phyloP scores from a whole-genome alignment of 768 basidiomycete species.

The Boletus huronensis region DNA sequence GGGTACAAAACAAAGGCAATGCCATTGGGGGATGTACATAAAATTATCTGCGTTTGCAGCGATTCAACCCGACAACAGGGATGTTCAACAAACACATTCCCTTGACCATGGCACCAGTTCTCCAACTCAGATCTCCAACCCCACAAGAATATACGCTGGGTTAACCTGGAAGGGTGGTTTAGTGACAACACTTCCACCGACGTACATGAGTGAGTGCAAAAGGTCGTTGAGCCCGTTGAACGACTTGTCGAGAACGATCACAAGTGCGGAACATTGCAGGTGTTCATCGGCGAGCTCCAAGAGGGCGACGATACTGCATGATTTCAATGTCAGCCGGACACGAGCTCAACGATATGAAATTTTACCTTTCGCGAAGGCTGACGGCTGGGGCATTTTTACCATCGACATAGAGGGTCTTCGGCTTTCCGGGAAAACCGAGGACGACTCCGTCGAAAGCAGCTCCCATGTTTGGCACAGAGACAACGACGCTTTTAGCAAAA shows the following conservation, averaged over 20 bases:
- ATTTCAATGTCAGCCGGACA: not conserved
- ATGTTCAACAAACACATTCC: slow-evolving; percentile 24
- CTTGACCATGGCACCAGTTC: slow-evolving; percentile 16
- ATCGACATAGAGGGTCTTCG: slow-evolving; percentile 81
- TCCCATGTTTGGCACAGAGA: slow-evolving; percentile 66
- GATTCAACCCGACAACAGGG: slow-evolving; percentile 26
- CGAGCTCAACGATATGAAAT: slow-evolving; percentile 5
- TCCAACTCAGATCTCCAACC: slow-evolving; percentile 65
- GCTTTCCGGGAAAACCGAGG: slow-evolving; percentile 63
- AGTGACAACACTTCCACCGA: slow-evolving; percentile 82
- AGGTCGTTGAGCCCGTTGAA: slow-evolving; percentile 68
- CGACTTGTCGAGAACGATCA: slow-evolving; percentile 76
- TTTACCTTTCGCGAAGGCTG: slow-evolving; percentile 78
- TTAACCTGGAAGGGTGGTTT: slow-evolving; percentile 75
- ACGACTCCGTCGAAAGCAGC: slow-evolving; percentile 75
- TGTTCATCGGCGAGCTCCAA: slow-evolving; percentile 86
- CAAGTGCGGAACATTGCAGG: slow-evolving; percentile 69
- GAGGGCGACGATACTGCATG: slow-evolving; percentile 73
- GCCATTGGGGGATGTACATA: slow-evolving; percentile 10
- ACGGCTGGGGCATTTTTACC: slow-evolving; percentile 79
- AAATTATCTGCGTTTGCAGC: slow-evolving; percentile 3
- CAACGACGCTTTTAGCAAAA: slow-evolving; percentile 71
- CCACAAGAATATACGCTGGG: slow-evolving; percentile 77
- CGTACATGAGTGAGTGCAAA: slow-evolving; percentile 89
- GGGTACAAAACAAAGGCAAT: not conserved